Conservation (phyloP, 495 filamentous ascomycete genomes). For the Aspergillus cavernicola region DNA sequence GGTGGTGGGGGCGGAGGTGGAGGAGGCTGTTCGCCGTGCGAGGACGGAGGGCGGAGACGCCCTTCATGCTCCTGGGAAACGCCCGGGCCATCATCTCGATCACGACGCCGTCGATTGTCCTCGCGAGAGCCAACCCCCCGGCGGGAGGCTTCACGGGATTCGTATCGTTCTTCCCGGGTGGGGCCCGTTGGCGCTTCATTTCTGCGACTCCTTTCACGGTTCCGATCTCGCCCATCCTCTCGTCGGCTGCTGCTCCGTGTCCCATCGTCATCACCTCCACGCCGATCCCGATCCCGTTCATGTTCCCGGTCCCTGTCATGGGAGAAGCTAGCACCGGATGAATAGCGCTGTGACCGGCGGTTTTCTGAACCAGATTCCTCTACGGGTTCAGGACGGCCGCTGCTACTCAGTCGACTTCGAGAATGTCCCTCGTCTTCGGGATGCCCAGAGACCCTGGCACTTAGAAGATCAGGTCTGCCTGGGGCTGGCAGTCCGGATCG, state of each 20-base stretch:
- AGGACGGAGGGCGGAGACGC: slow-evolving; percentile 39
- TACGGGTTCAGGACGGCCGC: slow-evolving; percentile 29
- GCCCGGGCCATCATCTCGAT: slow-evolving; percentile 33
- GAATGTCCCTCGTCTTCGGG: slow-evolving; percentile 20
- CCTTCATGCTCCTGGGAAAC: slow-evolving; percentile 33
- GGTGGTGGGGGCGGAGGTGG: slow-evolving; percentile 30
- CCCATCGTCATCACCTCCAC: slow-evolving; percentile 29
- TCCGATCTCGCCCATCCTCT: slow-evolving; percentile 34
- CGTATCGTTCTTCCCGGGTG: slow-evolving; percentile 35
- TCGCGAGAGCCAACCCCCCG: slow-evolving; percentile 36
- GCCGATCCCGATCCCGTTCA: slow-evolving; percentile 31
- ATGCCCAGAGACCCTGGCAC: slow-evolving; percentile 8
- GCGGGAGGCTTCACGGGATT: slow-evolving; percentile 34
- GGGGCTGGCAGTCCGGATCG: slow-evolving; percentile 14
- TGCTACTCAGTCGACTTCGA: slow-evolving; percentile 15
- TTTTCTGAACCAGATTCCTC: slow-evolving; percentile 32
- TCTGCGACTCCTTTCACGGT: slow-evolving; percentile 37
- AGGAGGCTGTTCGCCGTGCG: slow-evolving; percentile 33
- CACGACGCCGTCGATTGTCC: slow-evolving; percentile 35
- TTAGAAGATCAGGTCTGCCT: slow-evolving; percentile 25
- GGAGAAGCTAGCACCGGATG: slow-evolving; percentile 15
- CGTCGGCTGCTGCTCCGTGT: slow-evolving; percentile 28
- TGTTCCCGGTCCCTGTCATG: slow-evolving; percentile 24
- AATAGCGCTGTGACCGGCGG: slow-evolving; percentile 25
- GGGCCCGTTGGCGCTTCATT: slow-evolving; percentile 30